Evolutionary conservation across 148 eudicot species (phyloP).

Genomic region (Rhododendron vialii): DNA sequence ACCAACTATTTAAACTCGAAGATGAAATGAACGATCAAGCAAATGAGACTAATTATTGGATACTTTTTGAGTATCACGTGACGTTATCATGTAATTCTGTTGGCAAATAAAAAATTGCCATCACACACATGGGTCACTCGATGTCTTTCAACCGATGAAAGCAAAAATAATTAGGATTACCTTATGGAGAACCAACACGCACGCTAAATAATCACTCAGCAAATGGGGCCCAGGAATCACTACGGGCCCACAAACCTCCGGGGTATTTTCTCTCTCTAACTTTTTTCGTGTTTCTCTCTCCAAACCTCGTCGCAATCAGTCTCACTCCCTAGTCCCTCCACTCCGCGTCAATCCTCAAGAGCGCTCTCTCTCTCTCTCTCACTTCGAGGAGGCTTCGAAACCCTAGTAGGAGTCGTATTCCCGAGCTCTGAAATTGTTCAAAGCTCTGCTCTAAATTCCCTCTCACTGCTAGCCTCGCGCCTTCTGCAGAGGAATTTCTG

Average conservation of each 20-base stretch:
- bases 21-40: too few relatives aligned
- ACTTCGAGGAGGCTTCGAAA: conserved; percentile 4
- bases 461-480: not conserved
- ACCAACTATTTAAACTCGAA: too few relatives aligned
- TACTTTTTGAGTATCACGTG: too few relatives aligned
- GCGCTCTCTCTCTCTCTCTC: not conserved
- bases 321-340: not conserved
- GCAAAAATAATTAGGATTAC: too few relatives aligned
- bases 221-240: not conserved
- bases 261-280: not conserved
- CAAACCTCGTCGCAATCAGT: not conserved
- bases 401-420: not conserved
- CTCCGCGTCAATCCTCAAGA: not conserved
- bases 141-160: too few relatives aligned
- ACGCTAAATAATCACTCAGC: not conserved
- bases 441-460: not conserved
- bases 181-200: too few relatives aligned
- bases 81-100: too few relatives aligned
- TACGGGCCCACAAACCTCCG: not conserved
- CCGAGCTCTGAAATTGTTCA: not conserved
- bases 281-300: not conserved
- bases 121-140: too few relatives aligned
- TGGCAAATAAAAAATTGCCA: too few relatives aligned
- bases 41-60: too few relatives aligned
- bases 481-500: not conserved